Conservation (phyloP, 2,329 filamentous ascomycete genomes). For the Aureobasidium sp. region DNA sequence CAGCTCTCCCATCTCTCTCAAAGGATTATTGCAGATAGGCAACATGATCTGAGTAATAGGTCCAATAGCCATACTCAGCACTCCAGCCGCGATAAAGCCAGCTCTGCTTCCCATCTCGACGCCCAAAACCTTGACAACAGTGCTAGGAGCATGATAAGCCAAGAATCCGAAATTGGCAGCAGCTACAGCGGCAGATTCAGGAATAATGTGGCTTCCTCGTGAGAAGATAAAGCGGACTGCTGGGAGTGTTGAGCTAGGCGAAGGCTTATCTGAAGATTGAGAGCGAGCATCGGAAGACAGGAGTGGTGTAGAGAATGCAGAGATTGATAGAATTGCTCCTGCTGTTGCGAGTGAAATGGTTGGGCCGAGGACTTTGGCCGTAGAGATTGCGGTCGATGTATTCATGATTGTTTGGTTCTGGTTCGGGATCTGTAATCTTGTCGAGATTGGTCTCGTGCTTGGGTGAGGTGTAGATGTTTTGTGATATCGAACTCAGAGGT, state of each 20-base stretch:
- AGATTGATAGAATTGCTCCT: not conserved
- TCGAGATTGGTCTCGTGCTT: too few species aligned
- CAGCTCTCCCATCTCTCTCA: constrained; percentile 1
- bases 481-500: not conserved
- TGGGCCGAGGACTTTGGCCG: not conserved
- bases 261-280: not conserved
- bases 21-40: not conserved
- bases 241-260: not conserved
- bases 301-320: constrained; percentile 2
- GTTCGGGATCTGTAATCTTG: not conserved
- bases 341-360: not conserved
- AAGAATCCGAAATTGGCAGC: not conserved
- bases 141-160: not conserved
- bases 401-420: not conserved
- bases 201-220: not conserved
- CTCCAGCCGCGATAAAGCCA: not conserved
- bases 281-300: not conserved
- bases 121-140: not conserved
- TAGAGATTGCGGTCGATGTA: not conserved
- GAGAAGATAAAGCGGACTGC: constrained; percentile 9
- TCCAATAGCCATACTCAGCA: constrained; percentile 1
- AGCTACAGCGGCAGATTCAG: not conserved
- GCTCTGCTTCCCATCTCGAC: not conserved
- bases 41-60: constrained; percentile 1
- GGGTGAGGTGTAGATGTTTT: too few species aligned